Conservation (phyloP, 192 early-diverging fungal genomes). For the Backusella luteola region DNA sequence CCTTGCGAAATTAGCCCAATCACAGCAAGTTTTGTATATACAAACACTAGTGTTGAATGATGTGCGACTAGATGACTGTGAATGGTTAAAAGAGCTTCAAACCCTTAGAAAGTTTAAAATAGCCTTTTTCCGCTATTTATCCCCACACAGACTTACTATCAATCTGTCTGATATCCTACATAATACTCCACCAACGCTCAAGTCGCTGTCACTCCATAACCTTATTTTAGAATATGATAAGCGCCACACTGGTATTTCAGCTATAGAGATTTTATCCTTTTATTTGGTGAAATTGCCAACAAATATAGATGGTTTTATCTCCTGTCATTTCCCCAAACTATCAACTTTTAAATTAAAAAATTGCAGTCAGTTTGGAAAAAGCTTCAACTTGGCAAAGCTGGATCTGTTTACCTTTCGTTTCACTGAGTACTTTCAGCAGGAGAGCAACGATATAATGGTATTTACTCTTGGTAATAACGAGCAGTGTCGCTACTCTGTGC, state of each 20-base stretch:
- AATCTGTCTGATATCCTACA: not conserved
- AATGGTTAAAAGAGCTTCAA: not conserved
- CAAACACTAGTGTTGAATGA: not conserved
- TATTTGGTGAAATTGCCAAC: not conserved
- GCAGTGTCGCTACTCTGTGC: no score
- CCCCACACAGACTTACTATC: not conserved
- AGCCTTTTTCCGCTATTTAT: not conserved
- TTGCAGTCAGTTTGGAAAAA: not conserved
- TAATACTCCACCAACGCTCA: not conserved
- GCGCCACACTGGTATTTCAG: not conserved
- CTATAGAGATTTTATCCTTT: not conserved
- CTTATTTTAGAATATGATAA: not conserved
- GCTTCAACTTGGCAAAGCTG: not conserved
- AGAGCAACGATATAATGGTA: no score
- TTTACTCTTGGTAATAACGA: no score
- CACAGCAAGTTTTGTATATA: not conserved
- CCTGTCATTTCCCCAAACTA: not conserved
- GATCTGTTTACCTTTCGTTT: not conserved
- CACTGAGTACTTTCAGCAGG: not conserved
- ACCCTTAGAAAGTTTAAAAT: not conserved
- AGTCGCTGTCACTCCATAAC: not conserved
- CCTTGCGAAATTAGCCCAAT: not conserved
- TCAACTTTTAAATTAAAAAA: not conserved
- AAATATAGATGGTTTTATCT: not conserved
- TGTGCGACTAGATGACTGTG: not conserved